Percentiles rank a stretch among this genome's conserved stretches.
Evolutionary conservation across 345 rosid species (phyloP).

Genomic region (Linum usitatissimum): DNA sequence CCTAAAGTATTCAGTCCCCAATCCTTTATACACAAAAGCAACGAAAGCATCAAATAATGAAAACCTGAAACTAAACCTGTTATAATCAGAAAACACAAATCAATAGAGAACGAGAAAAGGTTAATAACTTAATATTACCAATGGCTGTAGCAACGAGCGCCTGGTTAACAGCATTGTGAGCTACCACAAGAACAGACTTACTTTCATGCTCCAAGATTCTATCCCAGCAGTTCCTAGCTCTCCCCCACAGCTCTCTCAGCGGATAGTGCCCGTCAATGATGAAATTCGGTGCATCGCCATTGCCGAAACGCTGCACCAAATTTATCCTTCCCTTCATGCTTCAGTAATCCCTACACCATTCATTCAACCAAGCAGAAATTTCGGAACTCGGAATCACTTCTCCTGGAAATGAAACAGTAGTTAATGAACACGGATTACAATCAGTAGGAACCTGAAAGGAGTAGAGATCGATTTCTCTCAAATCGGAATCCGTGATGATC

Average conservation of each 20-base stretch:
- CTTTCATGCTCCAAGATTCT: constrained; percentile 62
- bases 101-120: constrained; percentile 1
- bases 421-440: neutral
- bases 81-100: neutral
- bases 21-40: constrained; percentile 28
- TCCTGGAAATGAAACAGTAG: neutral
- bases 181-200: constrained; percentile 82
- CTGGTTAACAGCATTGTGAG: constrained; percentile 94
- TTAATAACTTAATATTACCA: constrained; percentile 29
- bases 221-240: constrained; percentile 65
- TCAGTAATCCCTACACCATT: constrained; percentile 54
- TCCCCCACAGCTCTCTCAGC: constrained; percentile 78
- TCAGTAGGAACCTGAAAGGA: constrained; percentile 55
- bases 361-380: constrained; percentile 8
- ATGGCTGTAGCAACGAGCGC: constrained; percentile 83
- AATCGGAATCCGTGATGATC: constrained; percentile 46
- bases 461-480: constrained; percentile 88
- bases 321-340: constrained; percentile 73
- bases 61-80: constrained; percentile 1
- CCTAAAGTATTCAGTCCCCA: constrained; percentile 77
- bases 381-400: too few species aligned
- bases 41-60: neutral
- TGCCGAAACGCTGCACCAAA: constrained; percentile 65
- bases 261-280: constrained; percentile 81
- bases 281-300: constrained; percentile 81